Evolutionary conservation across 805 yeast genomes (phyloP).

Genomic region (Yamadazyma nakazawae): DNA sequence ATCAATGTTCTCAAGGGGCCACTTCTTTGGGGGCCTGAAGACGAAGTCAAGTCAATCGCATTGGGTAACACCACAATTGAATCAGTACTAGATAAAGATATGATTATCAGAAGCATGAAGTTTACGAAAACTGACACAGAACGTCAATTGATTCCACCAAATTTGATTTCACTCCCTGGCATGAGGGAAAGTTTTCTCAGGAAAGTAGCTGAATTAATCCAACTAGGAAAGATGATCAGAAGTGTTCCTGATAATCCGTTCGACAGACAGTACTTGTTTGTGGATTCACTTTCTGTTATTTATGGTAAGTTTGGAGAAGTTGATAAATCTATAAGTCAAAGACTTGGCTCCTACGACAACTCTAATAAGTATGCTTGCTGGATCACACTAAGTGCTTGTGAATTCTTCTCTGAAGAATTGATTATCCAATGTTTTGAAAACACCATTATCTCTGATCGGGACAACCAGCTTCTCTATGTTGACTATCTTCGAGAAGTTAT

Average conservation of each 20-base stretch:
- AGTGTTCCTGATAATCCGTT: conserved; percentile 23
- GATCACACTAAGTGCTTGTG: conserved; percentile 27
- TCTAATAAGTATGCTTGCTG: conserved; percentile 25
- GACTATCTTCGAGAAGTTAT: conserved; percentile 30
- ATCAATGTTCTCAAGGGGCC: conserved; percentile 69
- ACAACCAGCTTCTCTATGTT: conserved; percentile 33
- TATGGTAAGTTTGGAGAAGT: conserved; percentile 34
- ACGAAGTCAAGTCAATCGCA: conserved; percentile 54
- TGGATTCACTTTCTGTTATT: conserved; percentile 31
- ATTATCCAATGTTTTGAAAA: conserved; percentile 39
- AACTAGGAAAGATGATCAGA: conserved; percentile 18
- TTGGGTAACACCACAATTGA: conserved; percentile 49
- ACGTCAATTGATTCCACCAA: conserved; percentile 44
- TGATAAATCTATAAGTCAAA: conserved; percentile 32
- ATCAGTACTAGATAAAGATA: conserved; percentile 52
- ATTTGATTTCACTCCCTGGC: conserved; percentile 22
- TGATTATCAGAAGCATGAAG: conserved; percentile 47
- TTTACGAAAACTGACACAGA: conserved; percentile 32
- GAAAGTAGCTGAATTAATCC: conserved; percentile 52
- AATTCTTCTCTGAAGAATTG: conserved; percentile 38
- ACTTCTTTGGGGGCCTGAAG: conserved; percentile 40
- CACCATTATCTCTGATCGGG: conserved; percentile 30
- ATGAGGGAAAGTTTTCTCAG: conserved; percentile 52
- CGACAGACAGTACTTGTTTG: conserved; percentile 25
- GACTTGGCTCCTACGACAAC: conserved; percentile 16